Evolutionary conservation across 2,329 filamentous ascomycete genomes (phyloP).

Genomic region (Ceratocystis alfenasii): DNA sequence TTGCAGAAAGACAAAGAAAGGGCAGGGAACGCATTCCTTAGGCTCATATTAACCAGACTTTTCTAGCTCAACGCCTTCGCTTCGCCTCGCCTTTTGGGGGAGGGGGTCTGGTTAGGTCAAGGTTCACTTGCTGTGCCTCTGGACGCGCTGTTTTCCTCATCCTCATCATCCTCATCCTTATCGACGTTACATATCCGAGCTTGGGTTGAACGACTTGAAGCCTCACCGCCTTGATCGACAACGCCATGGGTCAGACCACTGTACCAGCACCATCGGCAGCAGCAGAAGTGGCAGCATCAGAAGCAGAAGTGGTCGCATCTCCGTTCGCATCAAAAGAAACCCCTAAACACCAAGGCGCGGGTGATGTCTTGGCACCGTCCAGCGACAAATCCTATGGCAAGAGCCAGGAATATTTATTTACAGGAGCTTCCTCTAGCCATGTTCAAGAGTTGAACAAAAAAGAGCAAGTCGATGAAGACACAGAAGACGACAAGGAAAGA

Average conservation of each 20-base stretch:
- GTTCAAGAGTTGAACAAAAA: not conserved
- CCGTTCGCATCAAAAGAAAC: not conserved
- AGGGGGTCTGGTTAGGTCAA: too few species aligned
- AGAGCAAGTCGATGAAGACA: not conserved
- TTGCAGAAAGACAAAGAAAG: not conserved
- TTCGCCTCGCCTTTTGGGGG: conserved; percentile 2
- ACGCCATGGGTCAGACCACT: conserved; percentile 11
- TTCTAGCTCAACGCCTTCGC: not conserved
- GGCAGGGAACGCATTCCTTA: not conserved
- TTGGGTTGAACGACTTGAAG: not conserved
- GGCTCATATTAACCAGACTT: not conserved
- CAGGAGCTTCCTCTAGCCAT: not conserved
- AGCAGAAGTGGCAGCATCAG: not conserved
- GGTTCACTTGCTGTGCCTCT: not conserved
- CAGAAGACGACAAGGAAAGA: not conserved
- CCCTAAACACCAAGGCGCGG: conserved; percentile 1
- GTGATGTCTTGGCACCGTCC: not conserved
- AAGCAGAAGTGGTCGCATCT: conserved; percentile 5
- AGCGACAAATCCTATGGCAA: not conserved
- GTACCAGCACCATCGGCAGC: not conserved
- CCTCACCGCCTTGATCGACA: conserved; percentile 9
- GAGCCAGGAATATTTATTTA: not conserved
- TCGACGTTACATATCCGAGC: conserved; percentile 7
- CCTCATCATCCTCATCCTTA: not conserved
- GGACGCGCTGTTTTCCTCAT: not conserved